phyloP scores from a whole-genome alignment of 2,329 filamentous ascomycete genomes.

The Stachybotrys elegans region DNA sequence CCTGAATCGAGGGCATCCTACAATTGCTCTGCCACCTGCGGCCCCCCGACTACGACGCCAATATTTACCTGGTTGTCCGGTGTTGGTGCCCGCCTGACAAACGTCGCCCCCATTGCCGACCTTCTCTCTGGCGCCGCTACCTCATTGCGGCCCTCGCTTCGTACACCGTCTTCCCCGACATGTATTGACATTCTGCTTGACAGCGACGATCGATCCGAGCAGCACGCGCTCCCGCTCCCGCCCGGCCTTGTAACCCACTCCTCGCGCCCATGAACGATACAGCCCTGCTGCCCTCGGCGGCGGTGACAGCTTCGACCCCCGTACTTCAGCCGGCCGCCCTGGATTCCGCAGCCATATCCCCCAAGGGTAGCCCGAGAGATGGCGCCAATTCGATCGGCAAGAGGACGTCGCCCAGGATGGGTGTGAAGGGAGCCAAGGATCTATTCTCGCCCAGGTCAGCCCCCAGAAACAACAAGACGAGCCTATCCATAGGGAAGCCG shows the following conservation, averaged over 20 bases:
- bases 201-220: conserved; percentile 1
- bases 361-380: not conserved
- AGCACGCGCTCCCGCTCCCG: conserved; percentile 1
- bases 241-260: not conserved
- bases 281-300: not conserved
- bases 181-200: not conserved
- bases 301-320: not conserved
- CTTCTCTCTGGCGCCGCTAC: not conserved
- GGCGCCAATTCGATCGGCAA: not conserved
- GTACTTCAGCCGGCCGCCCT: not conserved
- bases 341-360: not conserved
- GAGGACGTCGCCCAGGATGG: not conserved
- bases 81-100: too few relatives aligned
- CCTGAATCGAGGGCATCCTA: too few relatives aligned
- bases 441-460: conserved; percentile 7
- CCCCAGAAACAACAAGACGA: conserved; percentile 9
- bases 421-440: conserved; percentile 6
- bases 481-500: conserved; percentile 24
- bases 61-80: too few relatives aligned
- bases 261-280: conserved; percentile 1
- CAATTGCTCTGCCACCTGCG: too few relatives aligned
- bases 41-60: too few relatives aligned
- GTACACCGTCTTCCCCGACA: not conserved
- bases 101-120: too few relatives aligned
- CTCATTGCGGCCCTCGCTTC: not conserved